These are phyloP conservation scores for Wickerhamiella brachini DNA, from an alignment of 805 yeast genomes.

Conservation along the genomic window DNA sequence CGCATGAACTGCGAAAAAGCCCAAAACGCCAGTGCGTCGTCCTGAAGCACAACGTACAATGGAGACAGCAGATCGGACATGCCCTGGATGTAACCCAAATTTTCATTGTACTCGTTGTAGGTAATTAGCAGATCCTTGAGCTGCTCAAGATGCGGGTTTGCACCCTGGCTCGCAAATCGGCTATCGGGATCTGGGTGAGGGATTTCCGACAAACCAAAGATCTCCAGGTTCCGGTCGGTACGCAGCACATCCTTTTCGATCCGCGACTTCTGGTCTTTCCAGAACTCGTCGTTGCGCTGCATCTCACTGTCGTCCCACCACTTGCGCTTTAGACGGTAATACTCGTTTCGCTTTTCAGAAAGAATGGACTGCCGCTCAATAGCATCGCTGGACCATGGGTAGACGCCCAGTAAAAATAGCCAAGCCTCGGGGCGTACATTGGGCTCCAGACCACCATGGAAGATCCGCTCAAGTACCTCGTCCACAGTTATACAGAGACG, in stretches of 20 bases:
- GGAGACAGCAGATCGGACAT: conserved; percentile 93
- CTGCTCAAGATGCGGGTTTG: conserved; percentile 64
- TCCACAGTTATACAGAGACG: conserved; percentile 53
- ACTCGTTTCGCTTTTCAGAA: conserved; percentile 44
- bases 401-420: conserved; percentile 71
- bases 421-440: conserved; percentile 62
- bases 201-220: conserved; percentile 40
- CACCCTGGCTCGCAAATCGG: conserved; percentile 46
- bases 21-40: conserved; percentile 78
- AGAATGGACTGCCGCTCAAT: conserved; percentile 51
- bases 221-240: conserved; percentile 65
- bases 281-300: conserved; percentile 47
- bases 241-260: conserved; percentile 89
- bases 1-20: conserved; percentile 80
- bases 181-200: conserved; percentile 31
- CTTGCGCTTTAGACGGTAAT: conserved; percentile 44
- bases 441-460: conserved; percentile 74
- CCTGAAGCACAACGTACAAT: conserved; percentile 45
- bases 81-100: conserved; percentile 93
- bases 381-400: conserved; percentile 72
- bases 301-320: conserved; percentile 56
- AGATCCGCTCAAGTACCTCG: conserved; percentile 71
- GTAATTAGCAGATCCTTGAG: conserved; percentile 72
- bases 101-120: conserved; percentile 68
- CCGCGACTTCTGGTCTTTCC: conserved; percentile 80